phyloP scores from a whole-genome alignment of 176 grass and related monocot genomes.

The Hsuehochloa calcarea region DNA sequence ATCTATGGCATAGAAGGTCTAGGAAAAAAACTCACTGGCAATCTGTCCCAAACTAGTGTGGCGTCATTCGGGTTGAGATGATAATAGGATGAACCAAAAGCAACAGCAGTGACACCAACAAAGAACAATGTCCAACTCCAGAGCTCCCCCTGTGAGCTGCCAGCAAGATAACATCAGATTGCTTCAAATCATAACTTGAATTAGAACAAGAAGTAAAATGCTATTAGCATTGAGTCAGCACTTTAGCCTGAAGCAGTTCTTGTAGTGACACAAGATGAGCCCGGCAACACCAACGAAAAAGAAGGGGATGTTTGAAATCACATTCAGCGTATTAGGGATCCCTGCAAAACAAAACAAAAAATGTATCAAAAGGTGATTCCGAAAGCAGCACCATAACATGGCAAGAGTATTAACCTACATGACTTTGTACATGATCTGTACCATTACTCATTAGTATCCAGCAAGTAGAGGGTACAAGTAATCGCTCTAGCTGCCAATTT shows the following conservation, averaged over 20 bases:
- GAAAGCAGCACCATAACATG: neutral
- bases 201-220: neutral
- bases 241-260: slow-evolving; percentile 81
- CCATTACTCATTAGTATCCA: neutral
- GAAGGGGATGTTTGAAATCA: slow-evolving; percentile 91
- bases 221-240: neutral
- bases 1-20: neutral
- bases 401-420: neutral
- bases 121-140: slow-evolving; percentile 83
- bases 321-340: slow-evolving; percentile 86
- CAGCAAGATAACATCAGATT: neutral
- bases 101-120: slow-evolving; percentile 62
- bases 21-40: slow-evolving; percentile 57
- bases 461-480: neutral
- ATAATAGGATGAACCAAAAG: slow-evolving; percentile 86
- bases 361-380: neutral
- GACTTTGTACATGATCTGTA: neutral
- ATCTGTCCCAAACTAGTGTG: slow-evolving; percentile 84
- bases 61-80: slow-evolving; percentile 79
- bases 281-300: slow-evolving; percentile 64
- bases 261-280: slow-evolving; percentile 68
- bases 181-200: neutral
- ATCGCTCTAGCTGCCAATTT: neutral
- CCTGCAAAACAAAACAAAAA: slow-evolving; percentile 43
- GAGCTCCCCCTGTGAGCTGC: slow-evolving; percentile 80